Percentiles rank a stretch among this genome's conserved stretches.
phyloP scores from a whole-genome alignment of 176 grass and related monocot species.

The Musa itinerans region DNA sequence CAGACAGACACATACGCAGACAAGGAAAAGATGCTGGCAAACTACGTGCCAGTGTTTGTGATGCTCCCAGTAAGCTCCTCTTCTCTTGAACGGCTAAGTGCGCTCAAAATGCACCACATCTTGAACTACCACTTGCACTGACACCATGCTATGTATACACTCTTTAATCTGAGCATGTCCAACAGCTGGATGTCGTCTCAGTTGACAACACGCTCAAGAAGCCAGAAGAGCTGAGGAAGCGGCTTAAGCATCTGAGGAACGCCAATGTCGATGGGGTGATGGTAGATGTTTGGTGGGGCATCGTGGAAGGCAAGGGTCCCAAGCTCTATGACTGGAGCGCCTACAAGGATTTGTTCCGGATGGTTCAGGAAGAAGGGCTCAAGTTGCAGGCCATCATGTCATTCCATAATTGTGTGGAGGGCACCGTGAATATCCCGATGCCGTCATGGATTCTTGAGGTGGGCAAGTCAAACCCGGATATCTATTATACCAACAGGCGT shows the following conservation, averaged over 20 bases:
- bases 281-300: slow-evolving; percentile 94
- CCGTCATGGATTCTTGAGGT: slow-evolving; percentile 47
- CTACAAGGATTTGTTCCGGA: slow-evolving; percentile 64
- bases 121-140: background rate
- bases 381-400: slow-evolving; percentile 92
- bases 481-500: slow-evolving; percentile 61
- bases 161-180: background rate
- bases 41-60: slow-evolving; percentile 76
- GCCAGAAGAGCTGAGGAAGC: slow-evolving; percentile 32
- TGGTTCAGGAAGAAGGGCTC: slow-evolving; percentile 58
- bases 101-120: no score
- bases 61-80: slow-evolving; percentile 65
- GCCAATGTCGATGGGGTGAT: slow-evolving; percentile 64
- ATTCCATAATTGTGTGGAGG: slow-evolving; percentile 77
- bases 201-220: slow-evolving; percentile 36
- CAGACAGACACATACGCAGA: slow-evolving; percentile 6
- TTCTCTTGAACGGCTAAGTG: background rate
- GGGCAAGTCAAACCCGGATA: slow-evolving; percentile 32
- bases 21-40: slow-evolving; percentile 41
- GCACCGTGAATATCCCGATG: slow-evolving; percentile 56
- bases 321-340: slow-evolving; percentile 52
- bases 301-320: slow-evolving; percentile 48
- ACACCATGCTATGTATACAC: no score
- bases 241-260: slow-evolving; percentile 35
- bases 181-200: slow-evolving; percentile 48